These are phyloP conservation scores for Psidium guajava DNA, from an alignment of 345 rosid genomes.

Conservation along the genomic window DNA sequence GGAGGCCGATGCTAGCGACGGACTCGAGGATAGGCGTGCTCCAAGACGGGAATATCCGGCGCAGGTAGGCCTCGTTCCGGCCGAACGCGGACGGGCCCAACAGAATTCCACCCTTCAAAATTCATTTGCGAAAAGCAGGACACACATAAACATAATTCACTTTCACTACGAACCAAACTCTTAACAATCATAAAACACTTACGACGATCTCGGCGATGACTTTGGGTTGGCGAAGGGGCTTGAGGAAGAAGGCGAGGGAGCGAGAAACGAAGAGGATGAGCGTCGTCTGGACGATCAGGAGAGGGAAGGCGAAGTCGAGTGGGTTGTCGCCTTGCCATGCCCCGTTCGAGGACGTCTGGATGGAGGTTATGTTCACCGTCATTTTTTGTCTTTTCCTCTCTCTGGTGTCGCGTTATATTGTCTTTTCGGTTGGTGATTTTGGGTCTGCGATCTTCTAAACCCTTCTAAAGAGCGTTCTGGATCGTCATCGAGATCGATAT, in stretches of 20 bases:
- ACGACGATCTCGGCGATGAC: conserved; percentile 90
- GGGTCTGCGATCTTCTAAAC: neutral
- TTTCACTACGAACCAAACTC: neutral
- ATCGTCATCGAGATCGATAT: neutral
- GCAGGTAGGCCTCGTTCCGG: conserved; percentile 25
- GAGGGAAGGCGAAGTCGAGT: conserved; percentile 65
- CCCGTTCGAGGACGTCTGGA: conserved; percentile 72
- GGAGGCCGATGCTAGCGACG: conserved; percentile 45
- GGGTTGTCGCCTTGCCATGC: conserved; percentile 95
- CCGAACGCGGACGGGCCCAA: conserved; percentile 55
- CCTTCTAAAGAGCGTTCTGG: neutral
- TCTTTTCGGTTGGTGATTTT: neutral
- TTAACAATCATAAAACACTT: neutral
- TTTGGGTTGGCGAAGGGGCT: conserved; percentile 89
- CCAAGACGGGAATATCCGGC: conserved; percentile 36
- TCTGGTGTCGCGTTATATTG: neutral
- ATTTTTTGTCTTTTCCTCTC: conserved; percentile 1
- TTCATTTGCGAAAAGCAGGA: neutral
- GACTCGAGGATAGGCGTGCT: conserved; percentile 43
- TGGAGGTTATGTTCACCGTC: conserved; percentile 48
- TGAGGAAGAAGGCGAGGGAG: conserved; percentile 57
- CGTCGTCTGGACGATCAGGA: conserved; percentile 62
- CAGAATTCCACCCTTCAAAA: conserved; percentile 16
- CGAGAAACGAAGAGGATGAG: conserved; percentile 57
- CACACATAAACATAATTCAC: neutral